Base-by-base conservation (phyloP, 1,139 yeast genomes). In the Geotrichum europaeum region DNA sequence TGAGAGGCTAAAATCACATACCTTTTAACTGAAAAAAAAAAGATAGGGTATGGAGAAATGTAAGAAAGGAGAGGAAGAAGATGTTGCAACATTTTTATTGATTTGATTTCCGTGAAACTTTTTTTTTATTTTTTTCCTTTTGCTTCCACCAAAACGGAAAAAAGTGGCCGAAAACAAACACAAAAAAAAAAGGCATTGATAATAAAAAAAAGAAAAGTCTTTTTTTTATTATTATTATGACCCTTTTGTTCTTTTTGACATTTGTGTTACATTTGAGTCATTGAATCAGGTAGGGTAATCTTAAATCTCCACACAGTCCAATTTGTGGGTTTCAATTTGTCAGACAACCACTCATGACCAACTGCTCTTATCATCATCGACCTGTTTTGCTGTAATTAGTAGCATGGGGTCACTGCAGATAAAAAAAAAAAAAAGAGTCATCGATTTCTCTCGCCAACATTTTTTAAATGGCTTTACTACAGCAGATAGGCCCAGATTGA, bases 311-410 rank as follows among this genome's bases (percentile, higher is more conserved):
- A 40, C 47, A n/a, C 10, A n/a, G 10, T 5, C 9, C 9, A 28
- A 28, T 2, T 28, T 28, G 40, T 13, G 40, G 4, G 40, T 34
- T 13, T 34, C 40, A 34, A 24, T 6, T 30, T 30, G 72, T 64
- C 30, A n/a, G n/a, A n/a, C n/a, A n/a, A n/a, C n/a, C n/a, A n/a
- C 25, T 5, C 32, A 28, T 7, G 10, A 9, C 32, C 32, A 9
- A 28, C 5, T 25, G 28, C 5, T 25, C 3, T 28, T 7, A 28
- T 9, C 32, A 28, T 5, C 9, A 28, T 28, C 1, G 7, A 7
- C 10, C 32, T 28, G 9, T 28, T 28, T 28, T 24, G 25, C 25
- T 24, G 25, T 5, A 24, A 24, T 24, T 24, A 24, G 3, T 3
- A 24, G 25, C 25, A n/a, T 24, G 25, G 25, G 3, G 4, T 24